Base-by-base conservation (phyloP, 202 grass and related monocot genomes). In the Brachypodium distachyon region DNA sequence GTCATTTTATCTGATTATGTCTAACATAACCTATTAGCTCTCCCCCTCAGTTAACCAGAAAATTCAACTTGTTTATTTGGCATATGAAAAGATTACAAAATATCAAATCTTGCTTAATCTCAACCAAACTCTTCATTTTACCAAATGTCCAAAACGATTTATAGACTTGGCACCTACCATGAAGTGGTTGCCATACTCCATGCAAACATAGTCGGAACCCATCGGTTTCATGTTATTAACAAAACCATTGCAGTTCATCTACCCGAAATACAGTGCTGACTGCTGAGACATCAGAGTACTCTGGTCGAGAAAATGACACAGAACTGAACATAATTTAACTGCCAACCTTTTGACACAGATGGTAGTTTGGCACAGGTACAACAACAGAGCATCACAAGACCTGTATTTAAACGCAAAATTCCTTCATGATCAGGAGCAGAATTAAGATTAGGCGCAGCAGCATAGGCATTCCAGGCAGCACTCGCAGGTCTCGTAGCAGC, bases 381-480 rank as follows among this genome's bases (percentile, higher is more conserved):
- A 0, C 26, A 51, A 42, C 18, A 63, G 64, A 26, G 41, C 12
- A n/a, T 48, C 31, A 52, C 44, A n/a, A 38, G 9, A 28, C 31
- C 34, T 56, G 39, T 41, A 41, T 7, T 28, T 52, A 43, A 42
- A 42, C 36, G 41, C 5, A 41, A 61, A 19, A 46, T 13, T 36
- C 19, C 6, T 12, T 4, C 18, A 2, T 37, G 1, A 32, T 32
- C 33, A 31, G 19, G 12, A 49, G 60, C 1, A 48, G 9, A 72
- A 47, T 21, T 6, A 25, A 65, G 17, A 48, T 71, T 44, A 87
- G 57, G 50, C 17, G 50, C 90, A 87, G 79, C 82, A 88, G 54
- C 89, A 88, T 43, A 92, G 67, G 78, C 78, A 83, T 12, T 88
- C 74, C 4, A 92, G 81, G 68, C 89, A 91, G 60, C 89, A 91